Base-by-base conservation (phyloP, 768 basidiomycete species). In the Suillus subluteus region DNA sequence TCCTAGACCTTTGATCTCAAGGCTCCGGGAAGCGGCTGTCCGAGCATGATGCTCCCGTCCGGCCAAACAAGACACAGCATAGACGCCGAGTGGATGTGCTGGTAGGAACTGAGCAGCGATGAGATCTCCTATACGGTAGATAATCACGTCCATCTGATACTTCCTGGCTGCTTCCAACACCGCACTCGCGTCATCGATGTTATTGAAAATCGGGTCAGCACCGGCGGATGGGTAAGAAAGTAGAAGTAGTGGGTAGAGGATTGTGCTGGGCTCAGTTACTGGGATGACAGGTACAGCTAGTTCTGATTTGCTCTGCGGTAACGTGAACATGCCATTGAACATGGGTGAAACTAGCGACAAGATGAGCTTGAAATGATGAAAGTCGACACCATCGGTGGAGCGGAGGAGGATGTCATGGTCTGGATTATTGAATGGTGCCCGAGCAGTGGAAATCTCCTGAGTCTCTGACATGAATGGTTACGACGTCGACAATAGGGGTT, bases 101-200 rank as follows among this genome's bases (percentile, higher is more conserved):
- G 62, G 50, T 26, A 72, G n/a, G 43, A 74, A 72, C 4, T 61
- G 65, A 8, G 66, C 41, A 6, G 75, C 50, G 18, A 52, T 66
- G 11, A 52, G 26, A 8, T 64, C 62, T 30, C 71, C 67, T 18
- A 71, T 66, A 35, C 63, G 38, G 23, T 69, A 69, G 62, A 77
- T 67, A 2, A 82, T 66, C 6, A 76, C 78, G 26, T 76, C 74
- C 78, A 83, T 80, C 54, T 81, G 79, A 69, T 79, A 82, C 69
- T 82, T 83, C 62, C 72, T 69, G 18, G 80, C 82, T 21, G 81
- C 78, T 48, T 78, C 76, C 32, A 75, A 69, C 63, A 79, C 77
- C 38, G 69, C 69, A 58, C 73, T 74, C 9, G 82, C 71, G 35
- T 79, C 77, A 44, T 75, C 72, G 15, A 81, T 62, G 8, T 73